phyloP scores from a whole-genome alignment of 2,329 filamentous ascomycete genomes.

The Capronia epimyces region DNA sequence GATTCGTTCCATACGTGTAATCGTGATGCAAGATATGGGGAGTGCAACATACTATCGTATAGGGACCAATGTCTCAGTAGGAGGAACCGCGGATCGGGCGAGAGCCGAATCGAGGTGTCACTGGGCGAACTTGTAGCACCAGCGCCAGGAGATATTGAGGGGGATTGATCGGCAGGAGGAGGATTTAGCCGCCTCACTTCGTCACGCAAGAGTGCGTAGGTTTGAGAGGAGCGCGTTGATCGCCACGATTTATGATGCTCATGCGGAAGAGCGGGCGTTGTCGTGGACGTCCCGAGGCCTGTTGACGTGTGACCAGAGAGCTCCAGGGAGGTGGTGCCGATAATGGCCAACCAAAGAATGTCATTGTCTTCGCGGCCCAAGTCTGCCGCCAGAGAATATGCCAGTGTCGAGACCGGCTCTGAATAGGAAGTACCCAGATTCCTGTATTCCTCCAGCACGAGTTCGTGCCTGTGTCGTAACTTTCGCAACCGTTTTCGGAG shows the following conservation, averaged over 20 bases:
- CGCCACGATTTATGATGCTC: conserved; percentile 35
- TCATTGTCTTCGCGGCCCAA: conserved; percentile 96
- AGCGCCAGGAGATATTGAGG: conserved; percentile 15
- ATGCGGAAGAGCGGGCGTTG: conserved; percentile 46
- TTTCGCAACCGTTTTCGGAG: conserved; percentile 68
- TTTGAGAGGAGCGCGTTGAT: conserved; percentile 62
- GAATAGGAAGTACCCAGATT: conserved; percentile 82
- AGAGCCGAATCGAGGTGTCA: conserved; percentile 85
- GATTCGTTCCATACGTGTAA: conserved; percentile 92
- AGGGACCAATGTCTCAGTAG: conserved; percentile 94
- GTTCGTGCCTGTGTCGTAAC: conserved; percentile 71
- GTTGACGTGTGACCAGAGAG: conserved; percentile 81
- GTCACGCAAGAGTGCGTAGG: conserved; percentile 80
- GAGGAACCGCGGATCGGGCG: conserved; percentile 87
- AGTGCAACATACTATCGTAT: conserved; percentile 98
- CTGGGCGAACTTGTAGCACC: conserved; percentile 68
- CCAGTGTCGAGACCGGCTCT: conserved; percentile 87
- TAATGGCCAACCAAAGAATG: conserved; percentile 87
- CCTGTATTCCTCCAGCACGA: conserved; percentile 75
- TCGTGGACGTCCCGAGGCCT: conserved; percentile 55
- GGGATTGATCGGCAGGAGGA: conserved; percentile 48
- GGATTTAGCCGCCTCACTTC: conserved; percentile 93
- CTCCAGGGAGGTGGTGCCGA: conserved; percentile 90
- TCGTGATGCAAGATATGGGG: conserved; percentile 84
- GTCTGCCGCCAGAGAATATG: conserved; percentile 91